Base-by-base conservation (phyloP, 495 filamentous ascomycete genomes). In the Talaromyces thailandensis region DNA sequence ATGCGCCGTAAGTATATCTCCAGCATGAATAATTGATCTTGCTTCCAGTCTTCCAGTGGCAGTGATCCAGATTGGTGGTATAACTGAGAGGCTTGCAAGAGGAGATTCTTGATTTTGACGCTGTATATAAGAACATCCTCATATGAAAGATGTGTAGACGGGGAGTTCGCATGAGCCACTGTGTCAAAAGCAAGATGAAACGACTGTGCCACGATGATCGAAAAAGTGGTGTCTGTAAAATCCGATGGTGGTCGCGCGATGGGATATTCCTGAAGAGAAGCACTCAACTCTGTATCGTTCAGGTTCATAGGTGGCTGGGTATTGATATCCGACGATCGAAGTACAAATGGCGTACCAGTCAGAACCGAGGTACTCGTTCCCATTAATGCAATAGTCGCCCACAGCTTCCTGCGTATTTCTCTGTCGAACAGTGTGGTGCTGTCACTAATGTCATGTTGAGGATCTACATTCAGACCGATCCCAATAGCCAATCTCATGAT, bases 1-100 rank as follows among this genome's bases (percentile, higher is more conserved):
- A 61, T 16, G 9, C 59, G 59, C 26, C 59, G 59, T n/a, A 61
- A 23, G 26, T 50, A 61, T 9, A 61, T 52, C 29, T 61, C 26
- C 28, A 51, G 37, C 59, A 61, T 61, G 26, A 52, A 52, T 25
- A 28, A 5, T 52, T 61, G 59, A 8, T 50, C 18, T 18, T 52
- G 40, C 43, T 51, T 61, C 59, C 59, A 61, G 25, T 52, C 45
- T 24, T 51, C 59, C 25, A 25, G 25, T 23, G 59, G n/a, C 0
- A 28, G 8, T 24, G 28, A 9, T 9, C 8, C 8, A 9, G 59
- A 28, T 24, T 28, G n/a, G 14, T 52, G 25, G 57, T 59, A 59
- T 25, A 59, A 26, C n/a, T 40, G 37, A 5, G 59, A 31, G 5
- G 28, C 12, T 48, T 61, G 28, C 26, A 45, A 18, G 25, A 61